Evolutionary conservation across 805 yeast genomes (phyloP), one percentile per base, ranked within the genome.

Genomic region (Hanseniaspora valbyensis): DNA sequence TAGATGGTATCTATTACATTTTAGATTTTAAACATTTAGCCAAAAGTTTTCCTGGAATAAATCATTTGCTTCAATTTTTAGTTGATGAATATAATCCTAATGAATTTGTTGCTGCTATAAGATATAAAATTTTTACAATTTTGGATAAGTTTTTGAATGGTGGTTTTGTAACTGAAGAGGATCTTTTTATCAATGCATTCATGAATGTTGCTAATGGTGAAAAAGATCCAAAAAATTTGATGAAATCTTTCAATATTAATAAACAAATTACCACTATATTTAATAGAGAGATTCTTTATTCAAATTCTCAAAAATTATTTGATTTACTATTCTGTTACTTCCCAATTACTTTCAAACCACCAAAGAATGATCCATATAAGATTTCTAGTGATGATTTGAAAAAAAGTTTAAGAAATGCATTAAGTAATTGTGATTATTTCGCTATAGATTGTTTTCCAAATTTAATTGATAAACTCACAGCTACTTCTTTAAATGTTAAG

Each of bases 311-410:
- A 56, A 86, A 84, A 9, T 63, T 92, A 53, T 94, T 89, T 61
- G 98, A 92, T 61, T 77, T 83, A 32, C 71, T 86, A 37, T 94
- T 90, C 62, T 92, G 98, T 65, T 92, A 92, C 67, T 92, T 90
- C 68, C 99, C 99, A 12, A 89, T 92, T 39, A 83, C 96, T 1
- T 92, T 94, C 67, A 80, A 80, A 52, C 95, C 97, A 1, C 95
- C 97, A 3, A 76, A 79, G 43, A 70, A 73, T 56, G 85, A 85
- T 62, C 95, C 90, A 58, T 87, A 88, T 62, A 78, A 80, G 54
- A 83, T 87, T 55, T 78, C 95, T 0, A 77, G 87, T 1, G 75
- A 72, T 1, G 83, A 87, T 49, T 69, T 94, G 56, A 86, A 85
- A 60, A 40, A 58, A 10, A 72, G 76, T 6, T 68, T 92, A 50